Percentiles rank a stretch among this genome's conserved stretches.
These are phyloP conservation scores for Pholiota microspora DNA, from an alignment of 768 basidiomycete genomes.

Conservation along the genomic window DNA sequence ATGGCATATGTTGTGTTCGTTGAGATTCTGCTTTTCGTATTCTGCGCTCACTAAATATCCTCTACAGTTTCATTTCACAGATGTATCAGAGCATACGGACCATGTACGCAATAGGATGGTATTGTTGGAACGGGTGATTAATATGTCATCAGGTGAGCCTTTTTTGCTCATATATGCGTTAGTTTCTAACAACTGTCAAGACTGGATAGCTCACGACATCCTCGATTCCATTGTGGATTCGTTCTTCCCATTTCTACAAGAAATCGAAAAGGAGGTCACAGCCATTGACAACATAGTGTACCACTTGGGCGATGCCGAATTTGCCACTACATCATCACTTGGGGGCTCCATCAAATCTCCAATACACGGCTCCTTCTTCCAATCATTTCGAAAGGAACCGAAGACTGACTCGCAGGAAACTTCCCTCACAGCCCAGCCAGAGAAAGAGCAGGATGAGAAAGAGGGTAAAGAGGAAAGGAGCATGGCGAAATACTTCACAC, in stretches of 20 bases:
- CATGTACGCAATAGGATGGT: constrained; percentile 72
- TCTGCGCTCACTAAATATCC: constrained; percentile 2
- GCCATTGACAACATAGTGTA: constrained; percentile 74
- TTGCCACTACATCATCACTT: not conserved
- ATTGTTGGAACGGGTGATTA: constrained; percentile 56
- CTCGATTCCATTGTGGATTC: constrained; percentile 94
- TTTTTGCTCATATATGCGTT: not conserved
- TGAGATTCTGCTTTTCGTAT: constrained; percentile 17
- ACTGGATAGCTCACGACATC: constrained; percentile 93
- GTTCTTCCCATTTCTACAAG: constrained; percentile 82
- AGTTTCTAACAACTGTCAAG: constrained; percentile 35
- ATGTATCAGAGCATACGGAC: constrained; percentile 82
- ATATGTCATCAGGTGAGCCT: constrained; percentile 68
- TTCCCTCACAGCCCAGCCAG: not conserved
- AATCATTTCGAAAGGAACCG: not conserved
- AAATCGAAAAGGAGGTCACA: constrained; percentile 78
- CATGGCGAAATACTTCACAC: constrained; percentile 5
- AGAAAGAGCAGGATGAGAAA: not conserved
- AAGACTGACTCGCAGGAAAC: not conserved
- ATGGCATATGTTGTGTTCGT: constrained; percentile 79
- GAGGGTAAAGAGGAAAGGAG: not conserved
- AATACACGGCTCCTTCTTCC: not conserved
- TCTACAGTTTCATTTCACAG: constrained; percentile 83
- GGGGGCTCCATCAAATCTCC: not conserved
- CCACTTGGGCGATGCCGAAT: constrained; percentile 17